These are phyloP conservation scores for Colletotrichum sp. DNA, from an alignment of 2,329 filamentous ascomycete genomes.

Conservation along the genomic window DNA sequence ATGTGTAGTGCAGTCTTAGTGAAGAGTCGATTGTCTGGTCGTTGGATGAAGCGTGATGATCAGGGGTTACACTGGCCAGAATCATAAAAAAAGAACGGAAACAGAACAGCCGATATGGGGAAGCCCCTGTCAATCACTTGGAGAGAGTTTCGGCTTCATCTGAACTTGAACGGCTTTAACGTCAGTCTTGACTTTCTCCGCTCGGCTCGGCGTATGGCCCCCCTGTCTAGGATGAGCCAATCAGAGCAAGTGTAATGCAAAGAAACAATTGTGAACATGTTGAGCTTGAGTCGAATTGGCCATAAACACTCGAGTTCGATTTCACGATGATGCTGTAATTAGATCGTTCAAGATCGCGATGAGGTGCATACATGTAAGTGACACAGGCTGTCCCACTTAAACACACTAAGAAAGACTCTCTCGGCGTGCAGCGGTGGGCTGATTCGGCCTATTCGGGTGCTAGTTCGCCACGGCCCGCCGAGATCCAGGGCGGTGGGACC, in stretches of 20 bases:
- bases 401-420: background rate
- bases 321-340: background rate
- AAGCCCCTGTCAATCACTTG: background rate
- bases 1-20: background rate
- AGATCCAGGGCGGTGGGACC: background rate
- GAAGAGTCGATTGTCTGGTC: background rate
- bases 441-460: background rate
- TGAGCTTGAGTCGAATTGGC: background rate
- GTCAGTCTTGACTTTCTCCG: background rate
- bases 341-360: background rate
- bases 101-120: background rate
- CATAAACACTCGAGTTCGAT: too few species aligned
- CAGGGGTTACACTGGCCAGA: background rate
- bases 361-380: background rate
- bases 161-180: background rate
- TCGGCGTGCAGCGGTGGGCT: background rate
- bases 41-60: background rate
- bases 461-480: conserved; percentile 1
- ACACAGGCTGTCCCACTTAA: too few species aligned
- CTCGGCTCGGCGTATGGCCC: background rate
- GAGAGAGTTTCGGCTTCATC: background rate
- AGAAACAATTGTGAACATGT: background rate
- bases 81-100: background rate
- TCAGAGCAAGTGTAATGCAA: background rate
- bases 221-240: background rate